Conservation (phyloP, 1,284 basidiomycete genomes). For the Pseudozyma pruni region DNA sequence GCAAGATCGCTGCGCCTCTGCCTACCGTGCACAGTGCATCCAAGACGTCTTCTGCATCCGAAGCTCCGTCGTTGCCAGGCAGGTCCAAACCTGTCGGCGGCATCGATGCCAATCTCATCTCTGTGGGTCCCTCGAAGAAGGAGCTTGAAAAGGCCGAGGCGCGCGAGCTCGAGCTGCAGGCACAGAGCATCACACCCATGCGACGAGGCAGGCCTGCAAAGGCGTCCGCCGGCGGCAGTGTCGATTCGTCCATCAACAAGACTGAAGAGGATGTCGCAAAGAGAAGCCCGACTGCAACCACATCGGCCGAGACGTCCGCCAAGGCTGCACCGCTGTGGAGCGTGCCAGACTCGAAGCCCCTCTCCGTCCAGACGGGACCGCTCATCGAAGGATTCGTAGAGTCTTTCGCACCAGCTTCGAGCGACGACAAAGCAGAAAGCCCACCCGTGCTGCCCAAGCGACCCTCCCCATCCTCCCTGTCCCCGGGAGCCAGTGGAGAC, state of each 20-base stretch:
- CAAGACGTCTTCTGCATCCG: not conserved
- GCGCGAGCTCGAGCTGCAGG: slow-evolving; percentile 44
- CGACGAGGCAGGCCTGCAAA: slow-evolving; percentile 67
- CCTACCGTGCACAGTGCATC: slow-evolving; percentile 30
- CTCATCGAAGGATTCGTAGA: slow-evolving; percentile 44
- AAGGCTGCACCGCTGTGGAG: slow-evolving; percentile 17
- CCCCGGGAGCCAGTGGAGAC: slow-evolving; percentile 18
- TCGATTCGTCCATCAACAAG: slow-evolving; percentile 15
- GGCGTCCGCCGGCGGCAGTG: slow-evolving; percentile 12
- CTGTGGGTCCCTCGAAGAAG: slow-evolving; percentile 41
- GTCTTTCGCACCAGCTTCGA: slow-evolving; percentile 26
- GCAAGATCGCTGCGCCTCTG: slow-evolving; percentile 42
- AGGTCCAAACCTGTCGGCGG: slow-evolving; percentile 16
- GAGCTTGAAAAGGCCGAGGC: slow-evolving; percentile 49
- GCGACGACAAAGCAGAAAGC: slow-evolving; percentile 1
- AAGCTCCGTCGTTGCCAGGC: not conserved
- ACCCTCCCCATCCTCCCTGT: slow-evolving; percentile 15
- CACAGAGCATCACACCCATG: slow-evolving; percentile 67
- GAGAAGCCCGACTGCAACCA: slow-evolving; percentile 8
- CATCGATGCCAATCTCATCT: slow-evolving; percentile 45
- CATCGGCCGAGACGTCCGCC: not conserved
- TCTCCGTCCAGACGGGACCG: slow-evolving; percentile 26
- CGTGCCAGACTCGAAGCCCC: slow-evolving; percentile 13
- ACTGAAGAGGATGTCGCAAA: slow-evolving; percentile 13
- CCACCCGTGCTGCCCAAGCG: slow-evolving; percentile 27